Base-by-base conservation (phyloP, 768 basidiomycete genomes). In the Rhizopogon vulgaris region DNA sequence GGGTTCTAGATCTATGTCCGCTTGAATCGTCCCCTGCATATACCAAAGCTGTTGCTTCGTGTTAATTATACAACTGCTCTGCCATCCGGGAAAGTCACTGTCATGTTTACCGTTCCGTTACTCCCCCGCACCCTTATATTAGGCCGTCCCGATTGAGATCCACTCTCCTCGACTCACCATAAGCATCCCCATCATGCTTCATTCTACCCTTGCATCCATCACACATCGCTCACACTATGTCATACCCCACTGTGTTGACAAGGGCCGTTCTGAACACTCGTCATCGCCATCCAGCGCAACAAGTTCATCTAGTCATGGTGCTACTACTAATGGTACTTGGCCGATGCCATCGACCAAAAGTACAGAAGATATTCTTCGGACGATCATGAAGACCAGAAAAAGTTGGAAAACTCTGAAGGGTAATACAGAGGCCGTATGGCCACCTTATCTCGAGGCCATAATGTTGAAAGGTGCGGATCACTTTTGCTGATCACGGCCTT, bases 321-420 rank as follows among this genome's bases (percentile, higher is more conserved):
- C 48, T 37, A 52, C 48, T 37, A 52, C 22, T 22, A 22, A 22
- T 22, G 22, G 22, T 22, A 22, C 50, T n/a, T 54, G 56, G 59
- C 46, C 42, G 41, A 38, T 52, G 3, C 49, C 63, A n/a, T 45
- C 17, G 15, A 58, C 14, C 30, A 52, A 62, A 59, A 62, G 62
- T 57, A 66, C 68, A 52, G 56, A 67, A 45, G 82, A 84, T 52
- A 83, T 84, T 55, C 78, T 86, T 65, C 74, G 81, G 62, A 78
- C 79, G 43, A 82, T 88, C 55, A 78, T 85, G 56, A 79, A 76
- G 55, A 78, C 78, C 39, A 78, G 87, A 57, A 87, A 87, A 67
- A 83, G 78, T 61, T 89, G 85, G 84, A 86, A 87, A 63, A 86
- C 83, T 0, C 67, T 84, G 25, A 78, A 79, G 63, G 86, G 84